phyloP scores from a whole-genome alignment of 2,329 filamentous ascomycete species.

The Plectosphaerella plurivora region DNA sequence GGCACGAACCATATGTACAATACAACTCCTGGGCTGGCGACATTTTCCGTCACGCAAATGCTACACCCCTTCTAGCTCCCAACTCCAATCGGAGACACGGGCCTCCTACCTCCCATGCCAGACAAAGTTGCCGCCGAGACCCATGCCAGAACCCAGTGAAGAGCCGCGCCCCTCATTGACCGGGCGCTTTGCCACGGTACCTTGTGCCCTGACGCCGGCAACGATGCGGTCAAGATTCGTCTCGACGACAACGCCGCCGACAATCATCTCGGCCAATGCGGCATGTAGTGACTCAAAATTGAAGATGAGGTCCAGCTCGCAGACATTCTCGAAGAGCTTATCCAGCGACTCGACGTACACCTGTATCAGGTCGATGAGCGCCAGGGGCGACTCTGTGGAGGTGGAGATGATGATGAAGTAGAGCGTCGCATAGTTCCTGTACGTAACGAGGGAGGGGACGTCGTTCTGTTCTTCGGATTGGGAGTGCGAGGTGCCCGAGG shows the following conservation, averaged over 20 bases:
- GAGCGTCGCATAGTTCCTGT: slow-evolving; percentile 95
- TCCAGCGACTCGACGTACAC: slow-evolving; percentile 97
- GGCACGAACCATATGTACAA: not conserved
- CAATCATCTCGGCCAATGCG: slow-evolving; percentile 87
- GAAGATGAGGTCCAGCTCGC: slow-evolving; percentile 97
- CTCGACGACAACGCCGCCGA: slow-evolving; percentile 91
- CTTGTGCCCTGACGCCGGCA: slow-evolving; percentile 73
- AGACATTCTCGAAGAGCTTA: slow-evolving; percentile 95
- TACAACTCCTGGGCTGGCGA: not conserved
- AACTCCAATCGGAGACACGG: not conserved
- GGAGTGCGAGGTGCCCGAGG: slow-evolving; percentile 58
- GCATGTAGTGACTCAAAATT: slow-evolving; percentile 97
- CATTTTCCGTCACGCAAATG: not conserved
- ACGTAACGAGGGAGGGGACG: slow-evolving; percentile 90
- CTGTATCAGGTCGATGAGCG: slow-evolving; percentile 93
- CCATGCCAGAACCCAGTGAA: slow-evolving; percentile 43
- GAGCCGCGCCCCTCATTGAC: slow-evolving; percentile 62
- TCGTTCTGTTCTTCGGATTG: slow-evolving; percentile 73
- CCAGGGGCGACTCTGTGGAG: slow-evolving; percentile 90
- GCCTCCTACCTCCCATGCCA: slow-evolving; percentile 38
- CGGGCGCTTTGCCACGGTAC: slow-evolving; percentile 72
- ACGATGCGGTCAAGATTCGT: slow-evolving; percentile 87
- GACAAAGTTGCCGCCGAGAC: slow-evolving; percentile 55
- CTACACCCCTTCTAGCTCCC: not conserved
- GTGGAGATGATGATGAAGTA: slow-evolving; percentile 99